phyloP scores from a whole-genome alignment of 441 rosid genomes.

The Monsonia emarginata region DNA sequence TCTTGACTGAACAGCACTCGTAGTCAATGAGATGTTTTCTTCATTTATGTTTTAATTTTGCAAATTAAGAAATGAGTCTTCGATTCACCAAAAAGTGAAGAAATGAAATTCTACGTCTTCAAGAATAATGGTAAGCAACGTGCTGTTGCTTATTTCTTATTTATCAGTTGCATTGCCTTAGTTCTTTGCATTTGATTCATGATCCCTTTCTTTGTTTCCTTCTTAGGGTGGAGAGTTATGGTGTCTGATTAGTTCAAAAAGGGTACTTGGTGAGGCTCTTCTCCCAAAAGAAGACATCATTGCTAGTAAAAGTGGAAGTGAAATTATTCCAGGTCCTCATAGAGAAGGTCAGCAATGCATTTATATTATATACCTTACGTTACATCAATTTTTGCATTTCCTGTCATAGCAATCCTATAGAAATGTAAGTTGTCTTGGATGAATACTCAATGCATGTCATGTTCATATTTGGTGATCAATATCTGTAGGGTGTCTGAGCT shows the following conservation, averaged over 20 bases:
- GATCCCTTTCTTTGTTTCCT: not conserved
- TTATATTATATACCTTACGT: no score
- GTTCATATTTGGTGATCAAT: not conserved
- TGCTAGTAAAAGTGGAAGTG: slow-evolving; percentile 50
- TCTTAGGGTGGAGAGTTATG: not conserved
- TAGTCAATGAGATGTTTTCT: no score
- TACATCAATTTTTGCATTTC: not conserved
- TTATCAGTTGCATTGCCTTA: not conserved
- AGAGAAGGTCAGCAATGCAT: slow-evolving; percentile 66
- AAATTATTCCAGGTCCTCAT: slow-evolving; percentile 48
- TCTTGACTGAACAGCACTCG: no score
- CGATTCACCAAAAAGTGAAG: no score
- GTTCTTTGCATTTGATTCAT: not conserved
- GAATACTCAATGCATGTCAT: not conserved
- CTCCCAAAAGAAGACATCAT: slow-evolving; percentile 38
- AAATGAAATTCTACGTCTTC: no score
- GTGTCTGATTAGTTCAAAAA: slow-evolving; percentile 35
- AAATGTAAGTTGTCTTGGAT: not conserved
- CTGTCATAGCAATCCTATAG: no score
- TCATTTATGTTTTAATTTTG: no score
- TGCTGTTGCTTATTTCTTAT: no score
- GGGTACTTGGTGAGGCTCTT: slow-evolving; percentile 45
- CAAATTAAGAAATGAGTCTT: no score
- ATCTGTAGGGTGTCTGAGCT: not conserved
- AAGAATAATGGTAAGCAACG: no score